These are phyloP conservation scores for Arthrobotrys sphaeroides DNA, from an alignment of 2,329 filamentous ascomycete genomes.

Conservation along the genomic window DNA sequence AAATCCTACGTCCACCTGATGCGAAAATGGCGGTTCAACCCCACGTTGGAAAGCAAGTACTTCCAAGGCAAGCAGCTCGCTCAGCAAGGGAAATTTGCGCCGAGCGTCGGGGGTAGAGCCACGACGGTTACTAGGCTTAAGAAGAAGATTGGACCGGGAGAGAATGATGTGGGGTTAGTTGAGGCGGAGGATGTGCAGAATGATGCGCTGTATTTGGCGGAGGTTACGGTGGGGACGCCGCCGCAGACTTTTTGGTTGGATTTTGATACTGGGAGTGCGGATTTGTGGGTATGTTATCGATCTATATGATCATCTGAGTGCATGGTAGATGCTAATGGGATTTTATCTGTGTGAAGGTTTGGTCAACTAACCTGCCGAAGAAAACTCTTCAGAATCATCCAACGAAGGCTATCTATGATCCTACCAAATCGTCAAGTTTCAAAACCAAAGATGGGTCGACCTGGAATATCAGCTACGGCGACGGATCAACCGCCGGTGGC, in stretches of 20 bases:
- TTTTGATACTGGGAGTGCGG: slow-evolving; percentile 76
- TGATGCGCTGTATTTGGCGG: slow-evolving; percentile 67
- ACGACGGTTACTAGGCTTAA: slow-evolving; percentile 64
- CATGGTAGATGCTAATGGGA: not conserved
- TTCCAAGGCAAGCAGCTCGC: slow-evolving; percentile 65
- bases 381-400: slow-evolving; percentile 59
- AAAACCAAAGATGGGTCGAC: slow-evolving; percentile 64
- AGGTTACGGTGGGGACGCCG: slow-evolving; percentile 73
- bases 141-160: slow-evolving; percentile 59
- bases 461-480: slow-evolving; percentile 76
- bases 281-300: slow-evolving; percentile 70
- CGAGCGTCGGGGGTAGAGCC: slow-evolving; percentile 65
- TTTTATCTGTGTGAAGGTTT: slow-evolving; percentile 63
- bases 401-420: slow-evolving; percentile 69
- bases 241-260: slow-evolving; percentile 71
- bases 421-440: slow-evolving; percentile 71
- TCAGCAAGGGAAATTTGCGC: slow-evolving; percentile 65
- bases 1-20: slow-evolving; percentile 72
- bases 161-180: slow-evolving; percentile 63
- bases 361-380: slow-evolving; percentile 66
- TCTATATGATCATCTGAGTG: not conserved
- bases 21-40: slow-evolving; percentile 71
- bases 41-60: slow-evolving; percentile 72
- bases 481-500: slow-evolving; percentile 73
- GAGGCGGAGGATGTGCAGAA: slow-evolving; percentile 73